Conservation (phyloP, 2,329 filamentous ascomycete species). For the Pseudogymnoascus sp. region DNA sequence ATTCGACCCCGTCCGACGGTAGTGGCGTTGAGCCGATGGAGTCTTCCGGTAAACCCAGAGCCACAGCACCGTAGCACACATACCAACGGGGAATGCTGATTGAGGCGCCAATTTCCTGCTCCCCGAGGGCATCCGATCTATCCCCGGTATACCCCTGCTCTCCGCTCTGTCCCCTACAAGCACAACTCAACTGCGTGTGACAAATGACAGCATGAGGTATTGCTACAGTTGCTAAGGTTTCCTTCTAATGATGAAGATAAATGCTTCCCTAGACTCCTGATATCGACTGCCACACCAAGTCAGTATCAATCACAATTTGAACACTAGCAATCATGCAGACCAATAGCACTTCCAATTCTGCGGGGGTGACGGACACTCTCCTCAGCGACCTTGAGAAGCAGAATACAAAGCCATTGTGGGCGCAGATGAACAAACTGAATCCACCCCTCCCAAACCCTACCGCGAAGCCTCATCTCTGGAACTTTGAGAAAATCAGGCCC, state of each 20-base stretch:
- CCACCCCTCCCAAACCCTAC: conserved; percentile 40
- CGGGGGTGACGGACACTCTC: not conserved
- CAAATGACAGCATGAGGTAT: not conserved
- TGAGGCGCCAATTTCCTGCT: not conserved
- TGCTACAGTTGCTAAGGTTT: not conserved
- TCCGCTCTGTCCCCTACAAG: not conserved
- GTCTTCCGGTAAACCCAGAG: not conserved
- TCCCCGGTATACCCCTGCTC: not conserved
- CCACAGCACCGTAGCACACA: not conserved
- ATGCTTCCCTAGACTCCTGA: not conserved
- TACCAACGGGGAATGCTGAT: not conserved
- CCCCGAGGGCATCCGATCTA: not conserved
- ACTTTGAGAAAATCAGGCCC: conserved; percentile 30
- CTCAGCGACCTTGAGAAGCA: conserved; percentile 5
- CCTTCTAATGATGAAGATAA: not conserved
- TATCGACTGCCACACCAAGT: not conserved
- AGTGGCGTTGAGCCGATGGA: not conserved
- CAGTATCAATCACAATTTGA: not conserved
- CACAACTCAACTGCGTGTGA: not conserved
- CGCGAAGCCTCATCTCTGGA: conserved; percentile 35
- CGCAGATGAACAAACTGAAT: conserved; percentile 41
- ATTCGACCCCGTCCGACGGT: not conserved
- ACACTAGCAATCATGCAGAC: not conserved
- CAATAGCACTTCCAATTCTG: not conserved
- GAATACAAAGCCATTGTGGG: conserved; percentile 37